These are phyloP conservation scores for Leccinum subgranulosum DNA, from an alignment of 768 basidiomycete genomes.

Conservation along the genomic window DNA sequence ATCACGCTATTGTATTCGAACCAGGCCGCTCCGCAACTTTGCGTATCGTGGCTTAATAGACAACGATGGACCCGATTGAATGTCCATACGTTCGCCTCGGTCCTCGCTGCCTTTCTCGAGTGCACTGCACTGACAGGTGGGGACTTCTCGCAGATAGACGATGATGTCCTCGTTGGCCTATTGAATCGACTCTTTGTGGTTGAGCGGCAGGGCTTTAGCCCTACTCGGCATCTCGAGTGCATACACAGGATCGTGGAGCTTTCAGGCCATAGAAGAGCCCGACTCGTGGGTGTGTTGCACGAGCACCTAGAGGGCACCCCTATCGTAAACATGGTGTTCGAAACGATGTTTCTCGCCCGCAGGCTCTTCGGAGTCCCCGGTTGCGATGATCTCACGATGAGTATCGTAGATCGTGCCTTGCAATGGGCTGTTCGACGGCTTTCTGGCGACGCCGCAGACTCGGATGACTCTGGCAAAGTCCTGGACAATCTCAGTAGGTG, in stretches of 20 bases:
- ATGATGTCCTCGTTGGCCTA: slow-evolving; percentile 30
- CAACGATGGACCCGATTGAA: slow-evolving; percentile 11
- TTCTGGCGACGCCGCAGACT: slow-evolving; percentile 31
- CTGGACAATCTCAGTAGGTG: slow-evolving; percentile 41
- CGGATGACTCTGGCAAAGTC: slow-evolving; percentile 17
- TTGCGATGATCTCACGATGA: slow-evolving; percentile 25
- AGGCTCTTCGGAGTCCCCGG: slow-evolving; percentile 23
- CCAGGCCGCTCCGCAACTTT: slow-evolving; percentile 21
- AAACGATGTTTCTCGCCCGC: slow-evolving; percentile 33
- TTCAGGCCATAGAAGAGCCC: slow-evolving; percentile 18
- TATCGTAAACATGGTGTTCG: slow-evolving; percentile 25
- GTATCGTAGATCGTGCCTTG: slow-evolving; percentile 44
- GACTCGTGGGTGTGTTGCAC: slow-evolving; percentile 23
- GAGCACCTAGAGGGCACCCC: slow-evolving; percentile 24
- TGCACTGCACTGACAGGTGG: slow-evolving; percentile 17
- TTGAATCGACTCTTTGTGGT: slow-evolving; percentile 24
- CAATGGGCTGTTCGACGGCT: slow-evolving; percentile 52
- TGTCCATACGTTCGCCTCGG: slow-evolving; percentile 33
- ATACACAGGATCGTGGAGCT: slow-evolving; percentile 28
- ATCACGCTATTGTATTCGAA: slow-evolving; percentile 43
- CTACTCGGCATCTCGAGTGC: slow-evolving; percentile 19
- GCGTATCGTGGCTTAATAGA: slow-evolving; percentile 40
- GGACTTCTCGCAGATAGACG: slow-evolving; percentile 19
- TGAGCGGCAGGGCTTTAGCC: neutral
- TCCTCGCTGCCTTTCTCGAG: slow-evolving; percentile 50